Percentiles rank a stretch among this genome's conserved stretches.
Conservation (phyloP, 306 rosid species). For the Acacia confusa region DNA sequence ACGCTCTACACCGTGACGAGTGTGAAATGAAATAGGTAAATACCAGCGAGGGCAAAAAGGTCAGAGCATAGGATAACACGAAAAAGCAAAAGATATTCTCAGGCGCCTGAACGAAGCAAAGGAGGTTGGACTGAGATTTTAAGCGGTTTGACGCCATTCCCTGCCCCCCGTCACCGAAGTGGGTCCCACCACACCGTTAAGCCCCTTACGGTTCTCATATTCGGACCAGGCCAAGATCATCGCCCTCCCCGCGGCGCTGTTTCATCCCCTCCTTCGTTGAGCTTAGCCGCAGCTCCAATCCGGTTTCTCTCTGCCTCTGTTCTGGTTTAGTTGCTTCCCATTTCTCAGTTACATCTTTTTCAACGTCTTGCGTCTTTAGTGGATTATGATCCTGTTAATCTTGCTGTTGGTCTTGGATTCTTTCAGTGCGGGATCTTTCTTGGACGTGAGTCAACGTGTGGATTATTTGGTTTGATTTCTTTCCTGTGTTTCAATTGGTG, state of each 20-base stretch:
- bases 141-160: constrained; percentile 29
- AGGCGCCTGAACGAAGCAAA: constrained; percentile 32
- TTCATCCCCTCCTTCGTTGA: constrained; percentile 4
- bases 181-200: neutral
- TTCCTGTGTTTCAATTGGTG: neutral
- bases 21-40: neutral
- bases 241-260: constrained; percentile 21
- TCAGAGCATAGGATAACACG: too few species aligned
- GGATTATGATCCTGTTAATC: neutral
- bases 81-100: constrained; percentile 30
- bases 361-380: constrained; percentile 24
- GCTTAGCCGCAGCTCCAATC: neutral
- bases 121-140: constrained; percentile 18
- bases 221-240: neutral
- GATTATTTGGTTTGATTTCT: constrained; percentile 12
- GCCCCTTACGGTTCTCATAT: neutral
- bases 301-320: neutral
- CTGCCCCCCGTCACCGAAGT: neutral
- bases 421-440: constrained; percentile 27
- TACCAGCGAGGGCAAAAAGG: neutral
- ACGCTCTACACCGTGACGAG: neutral
- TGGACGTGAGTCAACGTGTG: constrained; percentile 13
- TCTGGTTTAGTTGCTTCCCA: neutral
- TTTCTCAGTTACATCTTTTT: neutral
- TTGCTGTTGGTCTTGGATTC: constrained; percentile 9